Percentiles rank a stretch among this genome's conserved stretches.
phyloP scores from a whole-genome alignment of 805 yeast genomes.

The Teunomyces panamensis region DNA sequence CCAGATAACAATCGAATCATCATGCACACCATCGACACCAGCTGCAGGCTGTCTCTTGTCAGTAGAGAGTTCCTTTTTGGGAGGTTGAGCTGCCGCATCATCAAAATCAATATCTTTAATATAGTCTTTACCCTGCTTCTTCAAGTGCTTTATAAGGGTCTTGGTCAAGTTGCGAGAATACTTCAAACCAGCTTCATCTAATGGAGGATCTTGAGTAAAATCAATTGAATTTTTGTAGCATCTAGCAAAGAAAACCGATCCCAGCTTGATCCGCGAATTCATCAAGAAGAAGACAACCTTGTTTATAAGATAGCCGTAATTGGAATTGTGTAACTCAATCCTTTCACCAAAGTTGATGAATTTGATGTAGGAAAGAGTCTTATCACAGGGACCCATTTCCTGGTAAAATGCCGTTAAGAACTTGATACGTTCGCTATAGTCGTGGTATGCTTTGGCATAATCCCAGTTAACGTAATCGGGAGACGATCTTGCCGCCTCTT shows the following conservation, averaged over 20 bases:
- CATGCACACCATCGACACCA: conserved; percentile 56
- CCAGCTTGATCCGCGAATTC: conserved; percentile 84
- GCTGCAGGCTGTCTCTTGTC: conserved; percentile 44
- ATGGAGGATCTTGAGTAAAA: conserved; percentile 75
- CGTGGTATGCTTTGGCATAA: conserved; percentile 67
- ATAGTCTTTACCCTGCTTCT: conserved; percentile 32
- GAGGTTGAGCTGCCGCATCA: conserved; percentile 4
- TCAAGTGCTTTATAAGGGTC: conserved; percentile 46
- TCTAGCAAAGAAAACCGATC: conserved; percentile 90
- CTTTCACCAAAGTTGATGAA: conserved; percentile 88
- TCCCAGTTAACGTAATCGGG: conserved; percentile 85
- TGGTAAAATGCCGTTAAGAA: conserved; percentile 68
- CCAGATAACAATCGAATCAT: conserved; percentile 80
- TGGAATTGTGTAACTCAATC: conserved; percentile 73
- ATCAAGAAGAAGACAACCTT: conserved; percentile 89
- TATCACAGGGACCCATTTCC: conserved; percentile 55
- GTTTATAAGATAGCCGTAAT: conserved; percentile 84
- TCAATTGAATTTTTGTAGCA: conserved; percentile 57
- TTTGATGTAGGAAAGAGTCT: conserved; percentile 70
- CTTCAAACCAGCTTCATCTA: conserved; percentile 67
- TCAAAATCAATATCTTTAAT: conserved; percentile 12
- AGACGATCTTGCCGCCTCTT: conserved; percentile 75
- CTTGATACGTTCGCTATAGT: conserved; percentile 71
- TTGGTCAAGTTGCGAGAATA: conserved; percentile 66
- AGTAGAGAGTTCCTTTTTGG: conserved; percentile 21